Base-by-base conservation (phyloP, 257 asterid genomes). In the Verbascum thapsus region DNA sequence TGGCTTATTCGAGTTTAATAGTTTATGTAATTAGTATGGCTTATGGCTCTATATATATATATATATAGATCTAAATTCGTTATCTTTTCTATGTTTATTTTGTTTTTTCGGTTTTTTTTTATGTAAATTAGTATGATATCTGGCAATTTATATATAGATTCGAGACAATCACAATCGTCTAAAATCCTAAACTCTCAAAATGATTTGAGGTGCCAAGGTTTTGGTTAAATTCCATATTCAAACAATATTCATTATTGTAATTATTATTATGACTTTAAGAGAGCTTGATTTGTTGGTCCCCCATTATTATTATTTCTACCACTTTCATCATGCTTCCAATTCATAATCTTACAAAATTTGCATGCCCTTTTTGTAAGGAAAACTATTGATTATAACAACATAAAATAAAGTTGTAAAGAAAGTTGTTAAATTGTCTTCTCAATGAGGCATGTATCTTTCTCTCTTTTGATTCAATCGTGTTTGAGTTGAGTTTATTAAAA, bases 381-480 rank as follows among this genome's bases (percentile, higher is more conserved):
- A 26, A 26, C 5, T 26, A 5, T 5, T 5, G 5, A 26, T 26
- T 26, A 26, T 26, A 26, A 26, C n/a, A n/a, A n/a, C n/a, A n/a
- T n/a, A n/a, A n/a, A n/a, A n/a, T n/a, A n/a, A n/a, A n/a, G n/a
- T n/a, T n/a, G n/a, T n/a, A 43, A 56, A 5, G 42, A 43, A 40
- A 50, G 58, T 63, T 34, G 79, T 50, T 63, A 44, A 15, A 1
- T 37, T 51, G 75, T 74, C 75, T 37, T 50, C 16, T 74, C 68
- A 62, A 19, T 30, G 7, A 10, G 49, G 23, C 78, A 73, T 66
- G 77, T 66, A 66, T 61, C 67, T 42, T 17, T 23, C 59, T 43
- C 54, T 44, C 43, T 7, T 10, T 34, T 10, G 19, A 8, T n/a
- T n/a, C n/a, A n/a, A n/a, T n/a, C n/a, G n/a, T n/a, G n/a, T n/a